These are phyloP conservation scores for Zelonia costaricensis DNA, from an alignment of 208 protist genomes.

Conservation along the genomic window DNA sequence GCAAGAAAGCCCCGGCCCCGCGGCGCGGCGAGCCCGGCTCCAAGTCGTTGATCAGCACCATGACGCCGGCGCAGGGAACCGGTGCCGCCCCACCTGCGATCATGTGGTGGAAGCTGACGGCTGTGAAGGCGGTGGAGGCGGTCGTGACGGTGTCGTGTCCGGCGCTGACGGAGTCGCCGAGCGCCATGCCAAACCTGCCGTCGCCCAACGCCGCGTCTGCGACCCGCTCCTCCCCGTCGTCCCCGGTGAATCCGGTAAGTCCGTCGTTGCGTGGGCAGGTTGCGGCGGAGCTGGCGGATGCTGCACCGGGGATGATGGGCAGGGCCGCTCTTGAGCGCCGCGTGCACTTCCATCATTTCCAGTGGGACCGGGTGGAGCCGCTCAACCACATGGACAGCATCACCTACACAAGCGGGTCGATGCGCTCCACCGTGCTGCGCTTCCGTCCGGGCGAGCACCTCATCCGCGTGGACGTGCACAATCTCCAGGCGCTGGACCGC, in stretches of 20 bases:
- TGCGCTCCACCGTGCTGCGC: conserved; percentile 33
- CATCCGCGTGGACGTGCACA: conserved; percentile 57
- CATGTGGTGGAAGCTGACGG: conserved; percentile 31
- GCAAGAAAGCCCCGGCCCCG: conserved; percentile 1
- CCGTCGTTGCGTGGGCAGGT: too few relatives aligned
- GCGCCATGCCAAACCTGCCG: too few relatives aligned
- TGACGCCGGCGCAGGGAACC: neutral
- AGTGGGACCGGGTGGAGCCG: conserved; percentile 66
- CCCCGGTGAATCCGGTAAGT: neutral
- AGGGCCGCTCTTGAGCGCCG: conserved; percentile 22
- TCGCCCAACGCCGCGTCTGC: neutral
- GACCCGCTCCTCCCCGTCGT: too few relatives aligned
- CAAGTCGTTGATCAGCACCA: neutral
- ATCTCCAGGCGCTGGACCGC: conserved; percentile 38
- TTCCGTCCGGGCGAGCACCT: conserved; percentile 59
- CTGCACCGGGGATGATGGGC: neutral
- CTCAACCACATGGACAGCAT: conserved; percentile 43
- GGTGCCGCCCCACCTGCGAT: neutral
- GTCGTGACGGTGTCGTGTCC: conserved; percentile 24
- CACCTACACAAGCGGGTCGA: conserved; percentile 45
- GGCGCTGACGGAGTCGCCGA: conserved; percentile 6
- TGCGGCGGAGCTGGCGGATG: neutral
- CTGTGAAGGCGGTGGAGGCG: conserved; percentile 18
- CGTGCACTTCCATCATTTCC: conserved; percentile 56
- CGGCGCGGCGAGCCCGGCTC: conserved; percentile 1